Evolutionary conservation across 192 early-diverging fungal species (phyloP).

Genomic region (Mortierella claussenii): DNA sequence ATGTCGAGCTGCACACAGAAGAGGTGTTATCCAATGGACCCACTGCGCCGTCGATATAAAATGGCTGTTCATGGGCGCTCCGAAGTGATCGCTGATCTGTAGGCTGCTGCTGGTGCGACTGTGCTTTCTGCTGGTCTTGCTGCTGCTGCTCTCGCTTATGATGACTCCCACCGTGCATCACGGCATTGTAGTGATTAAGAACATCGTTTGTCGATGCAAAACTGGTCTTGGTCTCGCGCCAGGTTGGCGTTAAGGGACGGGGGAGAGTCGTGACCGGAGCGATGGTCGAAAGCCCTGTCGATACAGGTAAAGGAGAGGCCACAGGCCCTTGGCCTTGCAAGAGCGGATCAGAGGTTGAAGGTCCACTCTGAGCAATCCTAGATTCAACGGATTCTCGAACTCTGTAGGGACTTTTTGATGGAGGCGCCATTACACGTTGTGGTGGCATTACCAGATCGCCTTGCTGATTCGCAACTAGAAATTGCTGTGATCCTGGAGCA

Average conservation of each 20-base stretch:
- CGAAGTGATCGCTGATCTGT: neutral
- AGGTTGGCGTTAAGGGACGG: constrained; percentile 39
- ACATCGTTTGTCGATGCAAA: constrained; percentile 43
- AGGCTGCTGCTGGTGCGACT: constrained; percentile 11
- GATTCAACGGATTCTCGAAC: constrained; percentile 39
- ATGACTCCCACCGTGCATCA: constrained; percentile 27
- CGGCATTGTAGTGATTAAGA: constrained; percentile 40
- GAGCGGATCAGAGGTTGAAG: neutral
- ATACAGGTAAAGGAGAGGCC: constrained; percentile 21
- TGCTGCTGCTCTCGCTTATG: constrained; percentile 14
- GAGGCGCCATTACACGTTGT: constrained; percentile 11
- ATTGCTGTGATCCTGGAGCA: too few relatives aligned
- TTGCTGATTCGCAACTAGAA: too few relatives aligned
- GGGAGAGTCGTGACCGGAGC: constrained; percentile 24
- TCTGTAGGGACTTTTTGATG: constrained; percentile 24
- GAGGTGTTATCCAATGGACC: constrained; percentile 22
- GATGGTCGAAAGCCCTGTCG: constrained; percentile 21
- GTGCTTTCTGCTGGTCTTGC: constrained; percentile 2
- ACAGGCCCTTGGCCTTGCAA: constrained; percentile 1
- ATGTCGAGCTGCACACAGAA: neutral
- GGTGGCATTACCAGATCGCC: too few relatives aligned
- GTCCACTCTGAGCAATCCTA: constrained; percentile 2
- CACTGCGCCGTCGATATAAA: neutral
- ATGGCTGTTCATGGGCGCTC: neutral
- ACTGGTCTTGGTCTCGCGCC: constrained; percentile 44